These are phyloP conservation scores for Aspergillus niger DNA, from an alignment of 2,329 filamentous ascomycete species.

Conservation along the genomic window DNA sequence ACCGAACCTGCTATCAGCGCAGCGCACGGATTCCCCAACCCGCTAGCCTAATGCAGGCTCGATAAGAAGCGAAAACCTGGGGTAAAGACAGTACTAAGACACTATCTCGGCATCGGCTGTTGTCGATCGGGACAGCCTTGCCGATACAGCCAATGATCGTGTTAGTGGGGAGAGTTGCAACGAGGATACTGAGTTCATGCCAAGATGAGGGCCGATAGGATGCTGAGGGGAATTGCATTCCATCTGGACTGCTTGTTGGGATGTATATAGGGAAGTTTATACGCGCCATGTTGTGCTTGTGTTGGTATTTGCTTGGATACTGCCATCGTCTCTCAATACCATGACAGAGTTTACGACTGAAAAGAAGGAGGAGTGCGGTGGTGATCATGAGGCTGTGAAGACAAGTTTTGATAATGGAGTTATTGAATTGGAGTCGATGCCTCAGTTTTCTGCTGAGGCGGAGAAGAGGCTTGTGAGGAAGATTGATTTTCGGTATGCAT, in stretches of 20 bases:
- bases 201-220: not conserved
- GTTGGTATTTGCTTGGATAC: not conserved
- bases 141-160: slow-evolving; percentile 24
- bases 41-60: not conserved
- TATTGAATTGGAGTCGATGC: slow-evolving; percentile 15
- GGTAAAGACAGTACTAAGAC: not conserved
- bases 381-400: not conserved
- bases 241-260: not conserved
- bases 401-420: slow-evolving; percentile 16
- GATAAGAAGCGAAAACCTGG: not conserved
- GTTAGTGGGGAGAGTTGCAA: not conserved
- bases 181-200: not conserved
- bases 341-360: not conserved
- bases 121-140: slow-evolving; percentile 13
- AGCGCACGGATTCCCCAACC: not conserved
- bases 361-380: not conserved
- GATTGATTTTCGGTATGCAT: slow-evolving; percentile 24
- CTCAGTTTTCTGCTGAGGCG: slow-evolving; percentile 18
- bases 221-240: not conserved
- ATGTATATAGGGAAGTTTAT: not conserved
- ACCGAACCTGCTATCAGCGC: not conserved
- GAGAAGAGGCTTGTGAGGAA: slow-evolving; percentile 26
- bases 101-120: not conserved
- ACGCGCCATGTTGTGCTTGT: not conserved
- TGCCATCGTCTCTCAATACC: not conserved